phyloP scores from a whole-genome alignment of 140 eudicot species.

The Stevia rebaudiana region DNA sequence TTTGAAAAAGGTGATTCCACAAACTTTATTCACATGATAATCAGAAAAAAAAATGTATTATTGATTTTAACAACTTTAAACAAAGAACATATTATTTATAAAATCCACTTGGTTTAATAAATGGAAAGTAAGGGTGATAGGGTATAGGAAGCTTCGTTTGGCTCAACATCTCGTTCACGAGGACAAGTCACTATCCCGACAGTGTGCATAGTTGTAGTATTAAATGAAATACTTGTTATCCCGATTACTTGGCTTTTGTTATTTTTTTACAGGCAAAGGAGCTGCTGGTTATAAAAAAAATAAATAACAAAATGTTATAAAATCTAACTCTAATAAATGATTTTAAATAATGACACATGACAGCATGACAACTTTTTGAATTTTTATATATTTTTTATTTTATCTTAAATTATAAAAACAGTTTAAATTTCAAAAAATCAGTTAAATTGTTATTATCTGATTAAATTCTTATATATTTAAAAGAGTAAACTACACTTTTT shows the following conservation, averaged over 20 bases:
- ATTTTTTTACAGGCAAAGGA: too few relatives aligned
- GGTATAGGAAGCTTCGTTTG: constrained; percentile 16
- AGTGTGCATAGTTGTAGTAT: constrained; percentile 12
- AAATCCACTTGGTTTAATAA: not conserved
- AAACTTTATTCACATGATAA: not conserved
- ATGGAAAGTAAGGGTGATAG: not conserved
- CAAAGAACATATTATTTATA: not conserved
- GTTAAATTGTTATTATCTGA: too few relatives aligned
- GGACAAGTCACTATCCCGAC: constrained; percentile 24
- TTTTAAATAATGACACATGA: too few relatives aligned
- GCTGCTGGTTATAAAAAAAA: too few relatives aligned
- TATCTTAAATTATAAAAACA: too few relatives aligned
- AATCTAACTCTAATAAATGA: too few relatives aligned
- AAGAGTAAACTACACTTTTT: too few relatives aligned
- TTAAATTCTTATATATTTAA: too few relatives aligned
- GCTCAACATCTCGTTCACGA: constrained; percentile 17
- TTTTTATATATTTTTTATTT: too few relatives aligned
- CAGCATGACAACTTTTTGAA: too few relatives aligned
- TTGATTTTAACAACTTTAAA: not conserved
- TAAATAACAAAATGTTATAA: too few relatives aligned
- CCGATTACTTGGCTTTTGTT: not conserved
- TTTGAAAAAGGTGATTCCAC: not conserved
- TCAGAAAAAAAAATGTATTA: not conserved
- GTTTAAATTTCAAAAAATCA: too few relatives aligned
- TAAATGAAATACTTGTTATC: constrained; percentile 10